phyloP scores from a whole-genome alignment of 2,329 filamentous ascomycete genomes.

The Clarireedia sp. region DNA sequence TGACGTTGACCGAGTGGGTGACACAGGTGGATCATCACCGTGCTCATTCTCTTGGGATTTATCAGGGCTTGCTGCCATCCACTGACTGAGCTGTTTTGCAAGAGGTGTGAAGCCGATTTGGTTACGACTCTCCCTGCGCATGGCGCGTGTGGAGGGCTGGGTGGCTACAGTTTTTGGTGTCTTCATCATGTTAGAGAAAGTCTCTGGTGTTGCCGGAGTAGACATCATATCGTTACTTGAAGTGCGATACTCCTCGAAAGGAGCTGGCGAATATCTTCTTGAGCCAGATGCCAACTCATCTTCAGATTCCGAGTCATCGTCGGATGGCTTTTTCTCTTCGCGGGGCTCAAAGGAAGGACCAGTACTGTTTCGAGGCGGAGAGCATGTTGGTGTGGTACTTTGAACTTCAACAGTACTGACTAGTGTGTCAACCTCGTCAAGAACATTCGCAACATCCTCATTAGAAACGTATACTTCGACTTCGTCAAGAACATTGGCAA shows the following conservation, averaged over 20 bases:
- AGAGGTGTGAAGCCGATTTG: constrained; percentile 56
- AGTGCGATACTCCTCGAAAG: constrained; percentile 21
- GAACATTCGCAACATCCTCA: too few species aligned
- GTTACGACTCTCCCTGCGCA: constrained; percentile 9
- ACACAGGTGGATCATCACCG: constrained; percentile 10
- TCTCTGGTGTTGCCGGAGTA: constrained; percentile 37
- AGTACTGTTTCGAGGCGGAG: constrained; percentile 17
- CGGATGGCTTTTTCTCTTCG: constrained; percentile 39
- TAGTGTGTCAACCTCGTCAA: neutral
- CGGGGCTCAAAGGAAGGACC: constrained; percentile 35
- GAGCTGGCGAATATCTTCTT: constrained; percentile 23
- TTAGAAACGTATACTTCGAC: too few species aligned
- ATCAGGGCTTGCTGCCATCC: constrained; percentile 52
- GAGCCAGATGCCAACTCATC: constrained; percentile 38
- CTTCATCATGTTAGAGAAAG: constrained; percentile 17
- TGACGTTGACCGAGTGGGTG: constrained; percentile 7
- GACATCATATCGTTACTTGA: constrained; percentile 28
- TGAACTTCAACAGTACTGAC: constrained; percentile 11
- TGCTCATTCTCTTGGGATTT: constrained; percentile 29
- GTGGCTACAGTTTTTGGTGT: constrained; percentile 17
- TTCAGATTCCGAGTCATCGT: constrained; percentile 45
- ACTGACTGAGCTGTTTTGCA: constrained; percentile 51
- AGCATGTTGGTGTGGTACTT: constrained; percentile 20
- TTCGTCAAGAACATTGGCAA: too few species aligned
- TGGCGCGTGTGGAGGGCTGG: neutral